Percentiles rank a stretch among this genome's conserved stretches.
Conservation (phyloP, 1,139 yeast species). For the Candida mesenterica region DNA sequence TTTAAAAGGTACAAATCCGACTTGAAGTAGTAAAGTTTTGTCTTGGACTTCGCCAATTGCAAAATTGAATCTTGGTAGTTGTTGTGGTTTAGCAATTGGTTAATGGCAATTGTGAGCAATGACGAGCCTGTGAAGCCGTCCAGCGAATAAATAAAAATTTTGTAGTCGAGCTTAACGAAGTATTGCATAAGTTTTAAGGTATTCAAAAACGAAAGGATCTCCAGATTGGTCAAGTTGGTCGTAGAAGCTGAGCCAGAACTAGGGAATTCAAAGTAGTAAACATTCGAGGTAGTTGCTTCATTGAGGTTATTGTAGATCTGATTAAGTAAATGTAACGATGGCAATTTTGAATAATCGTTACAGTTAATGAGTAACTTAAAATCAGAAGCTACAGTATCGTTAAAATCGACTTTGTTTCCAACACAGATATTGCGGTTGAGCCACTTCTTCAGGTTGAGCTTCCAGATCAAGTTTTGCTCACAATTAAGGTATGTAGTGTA, state of each 20-base stretch:
- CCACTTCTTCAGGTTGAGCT: slow-evolving; percentile 32
- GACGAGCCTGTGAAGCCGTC: slow-evolving; percentile 46
- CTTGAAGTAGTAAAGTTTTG: slow-evolving; percentile 32
- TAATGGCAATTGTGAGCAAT: slow-evolving; percentile 24
- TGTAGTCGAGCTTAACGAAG: slow-evolving; percentile 19
- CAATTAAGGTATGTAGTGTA: slow-evolving; percentile 27
- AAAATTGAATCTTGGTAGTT: slow-evolving; percentile 22
- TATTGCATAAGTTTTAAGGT: slow-evolving; percentile 30
- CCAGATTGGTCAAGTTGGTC: slow-evolving; percentile 22
- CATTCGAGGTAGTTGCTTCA: slow-evolving; percentile 11
- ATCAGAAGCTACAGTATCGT: slow-evolving; percentile 18
- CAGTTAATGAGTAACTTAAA: slow-evolving; percentile 37
- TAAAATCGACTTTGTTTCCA: slow-evolving; percentile 36
- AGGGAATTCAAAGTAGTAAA: slow-evolving; percentile 35
- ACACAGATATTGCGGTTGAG: slow-evolving; percentile 28
- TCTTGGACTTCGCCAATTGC: slow-evolving; percentile 14
- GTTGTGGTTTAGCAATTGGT: slow-evolving; percentile 12
- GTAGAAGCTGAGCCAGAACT: slow-evolving; percentile 28
- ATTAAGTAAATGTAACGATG: slow-evolving; percentile 19
- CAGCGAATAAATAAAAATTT: slow-evolving; percentile 34
- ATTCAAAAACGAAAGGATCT: slow-evolving; percentile 31
- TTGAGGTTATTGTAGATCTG: slow-evolving; percentile 15
- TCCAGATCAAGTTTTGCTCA: slow-evolving; percentile 41
- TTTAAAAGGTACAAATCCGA: slow-evolving; percentile 33
- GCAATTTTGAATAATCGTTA: slow-evolving; percentile 34